Evolutionary conservation across 352 stramenopile genomes (phyloP), one percentile per base, ranked within the genome.

Genomic region (Globisporangium acanthophoron): DNA sequence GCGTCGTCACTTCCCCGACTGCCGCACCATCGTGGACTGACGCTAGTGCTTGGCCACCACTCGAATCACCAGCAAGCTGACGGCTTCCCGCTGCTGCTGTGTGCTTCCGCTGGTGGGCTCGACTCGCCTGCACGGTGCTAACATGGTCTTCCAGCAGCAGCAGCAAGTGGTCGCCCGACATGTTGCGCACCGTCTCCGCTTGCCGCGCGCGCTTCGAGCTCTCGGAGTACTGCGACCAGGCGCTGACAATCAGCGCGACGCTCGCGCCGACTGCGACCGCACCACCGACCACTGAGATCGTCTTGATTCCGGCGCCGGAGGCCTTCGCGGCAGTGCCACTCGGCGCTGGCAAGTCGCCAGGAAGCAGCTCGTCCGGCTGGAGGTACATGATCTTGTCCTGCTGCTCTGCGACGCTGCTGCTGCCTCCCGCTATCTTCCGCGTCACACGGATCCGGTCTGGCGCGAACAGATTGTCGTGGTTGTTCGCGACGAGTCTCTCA

Each of bases 401-500:
- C 27, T 87, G 73, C 3, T 91, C 76, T 1, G 75, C 69, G 31
- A 75, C 78, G 33, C 85, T 80, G 3, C 73, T 76, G 3, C 29
- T 21, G 8, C 50, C 33, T 5, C 20, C 18, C 3, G 31, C 31
- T 1, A 85, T 66, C 43, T 76, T 84, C 7, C 86, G 75, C 7
- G 71, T 54, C 39, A 95, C 71, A 8, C 84, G 80, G 66, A 95
- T 76, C 11, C 82, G 80, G 56, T 90, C 74, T 1, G 74, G 75
- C 3, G 70, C 72, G 37, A 95, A 92, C 3, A 95, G 48, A 50
- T 95, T 95, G 61, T 92, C 77, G 63, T 95, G 86, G 54, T 95
- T 95, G 66, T 92, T 90, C 15, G 64, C 65, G 27, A 78, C 66
- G 8, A 94, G 67, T 7, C 33, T 47, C 37, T 56, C 11, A 13